Evolutionary conservation across 192 early-diverging fungal species (phyloP).

Genomic region (Coemansia sp.): DNA sequence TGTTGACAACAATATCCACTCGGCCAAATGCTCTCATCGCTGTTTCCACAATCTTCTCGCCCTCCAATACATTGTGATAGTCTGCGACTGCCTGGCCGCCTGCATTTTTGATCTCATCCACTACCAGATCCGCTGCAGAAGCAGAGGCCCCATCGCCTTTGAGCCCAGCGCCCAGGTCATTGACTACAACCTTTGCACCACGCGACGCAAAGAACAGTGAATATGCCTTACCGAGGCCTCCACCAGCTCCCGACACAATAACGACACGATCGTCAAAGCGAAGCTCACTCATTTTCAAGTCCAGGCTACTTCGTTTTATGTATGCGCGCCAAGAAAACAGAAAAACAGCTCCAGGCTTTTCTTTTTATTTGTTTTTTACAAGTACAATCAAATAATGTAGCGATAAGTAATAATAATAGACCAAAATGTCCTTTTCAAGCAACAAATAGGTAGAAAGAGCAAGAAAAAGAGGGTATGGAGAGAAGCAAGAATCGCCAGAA

Average conservation of each 20-base stretch:
- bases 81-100: conserved; percentile 95
- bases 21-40: conserved; percentile 93
- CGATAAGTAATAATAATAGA: not conserved
- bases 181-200: conserved; percentile 93
- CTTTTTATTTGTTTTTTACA: not conserved
- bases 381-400: not conserved
- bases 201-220: conserved; percentile 86
- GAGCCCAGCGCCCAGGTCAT: conserved; percentile 84
- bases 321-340: not conserved
- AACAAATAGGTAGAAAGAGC: too few species aligned
- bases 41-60: conserved; percentile 96
- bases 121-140: conserved; percentile 89
- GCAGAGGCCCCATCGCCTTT: conserved; percentile 74
- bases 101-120: conserved; percentile 82
- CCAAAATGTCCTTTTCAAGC: too few species aligned
- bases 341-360: not conserved
- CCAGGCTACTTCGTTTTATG: not conserved
- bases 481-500: not conserved
- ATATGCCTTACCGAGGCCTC: conserved; percentile 87
- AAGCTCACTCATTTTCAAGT: conserved; percentile 39
- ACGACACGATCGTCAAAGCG: conserved; percentile 84
- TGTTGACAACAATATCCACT: conserved; percentile 96
- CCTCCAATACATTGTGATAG: conserved; percentile 96
- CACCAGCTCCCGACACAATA: conserved; percentile 95
- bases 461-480: too few species aligned